Evolutionary conservation across 2,329 filamentous ascomycete genomes (phyloP).

Genomic region (Curvularia hawaiiensis): DNA sequence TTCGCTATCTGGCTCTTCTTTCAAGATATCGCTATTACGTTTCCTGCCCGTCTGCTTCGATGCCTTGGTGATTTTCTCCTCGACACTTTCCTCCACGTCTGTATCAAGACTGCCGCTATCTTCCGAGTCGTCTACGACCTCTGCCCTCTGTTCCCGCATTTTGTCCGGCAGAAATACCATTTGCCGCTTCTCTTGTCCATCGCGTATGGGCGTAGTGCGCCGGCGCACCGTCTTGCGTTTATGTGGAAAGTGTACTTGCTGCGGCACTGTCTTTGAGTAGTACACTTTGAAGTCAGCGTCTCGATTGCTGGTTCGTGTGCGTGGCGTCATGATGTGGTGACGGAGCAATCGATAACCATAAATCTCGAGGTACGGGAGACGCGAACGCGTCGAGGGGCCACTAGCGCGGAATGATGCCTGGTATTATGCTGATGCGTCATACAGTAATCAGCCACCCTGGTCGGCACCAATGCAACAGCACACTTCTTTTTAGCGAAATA

Average conservation of each 20-base stretch:
- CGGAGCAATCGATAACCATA: conserved; percentile 7
- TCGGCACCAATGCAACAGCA: not conserved
- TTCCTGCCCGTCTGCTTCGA: conserved; percentile 23
- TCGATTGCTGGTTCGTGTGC: conserved; percentile 35
- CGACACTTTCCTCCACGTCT: conserved; percentile 8
- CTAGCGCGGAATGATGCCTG: conserved; percentile 6
- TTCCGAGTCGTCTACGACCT: conserved; percentile 22
- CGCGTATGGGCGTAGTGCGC: conserved; percentile 17
- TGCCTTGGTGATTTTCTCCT: conserved; percentile 3
- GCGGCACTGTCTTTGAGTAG: conserved; percentile 39
- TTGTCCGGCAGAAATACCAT: conserved; percentile 38
- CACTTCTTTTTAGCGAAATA: not conserved
- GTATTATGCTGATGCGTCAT: not conserved
- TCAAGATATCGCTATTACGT: conserved; percentile 17
- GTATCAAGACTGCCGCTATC: conserved; percentile 15
- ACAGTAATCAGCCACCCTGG: not conserved
- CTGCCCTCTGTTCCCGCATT: conserved; percentile 23
- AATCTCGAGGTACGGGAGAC: conserved; percentile 12
- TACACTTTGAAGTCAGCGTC: conserved; percentile 36
- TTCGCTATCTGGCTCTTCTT: conserved; percentile 10
- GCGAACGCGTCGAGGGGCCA: conserved; percentile 33
- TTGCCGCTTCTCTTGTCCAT: conserved; percentile 32
- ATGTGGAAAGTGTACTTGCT: conserved; percentile 39
- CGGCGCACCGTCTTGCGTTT: conserved; percentile 35
- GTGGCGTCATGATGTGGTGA: conserved; percentile 33